These are phyloP conservation scores for Pleodorina starrii DNA, from an alignment of 139 green algal genomes.

Conservation along the genomic window DNA sequence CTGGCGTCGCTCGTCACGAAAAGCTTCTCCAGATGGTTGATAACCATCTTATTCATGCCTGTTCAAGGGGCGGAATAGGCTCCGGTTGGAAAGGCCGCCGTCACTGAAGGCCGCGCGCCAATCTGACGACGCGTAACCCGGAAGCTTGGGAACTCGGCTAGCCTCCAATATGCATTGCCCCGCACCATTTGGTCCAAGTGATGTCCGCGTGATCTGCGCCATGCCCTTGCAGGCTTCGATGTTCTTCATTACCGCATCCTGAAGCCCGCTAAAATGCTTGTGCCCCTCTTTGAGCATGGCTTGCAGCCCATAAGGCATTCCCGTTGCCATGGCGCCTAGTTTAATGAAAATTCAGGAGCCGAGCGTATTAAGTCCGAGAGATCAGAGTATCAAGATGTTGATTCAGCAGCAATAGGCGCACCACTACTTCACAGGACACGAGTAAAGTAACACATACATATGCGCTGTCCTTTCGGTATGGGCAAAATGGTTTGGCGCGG, in stretches of 20 bases:
- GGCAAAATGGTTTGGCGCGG: too few species aligned
- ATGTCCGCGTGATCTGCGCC: conserved; percentile 94
- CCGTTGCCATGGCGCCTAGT: conserved; percentile 37
- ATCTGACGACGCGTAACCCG: not conserved
- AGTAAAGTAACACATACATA: too few species aligned
- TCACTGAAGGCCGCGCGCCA: conserved; percentile 7
- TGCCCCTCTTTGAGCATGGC: conserved; percentile 98
- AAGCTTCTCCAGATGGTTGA: conserved; percentile 99
- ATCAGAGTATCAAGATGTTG: not conserved
- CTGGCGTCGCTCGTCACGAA: conserved; percentile 97
- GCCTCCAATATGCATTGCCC: not conserved
- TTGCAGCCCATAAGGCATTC: conserved; percentile 92
- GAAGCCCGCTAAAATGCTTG: conserved; percentile 94
- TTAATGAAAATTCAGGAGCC: not conserved
- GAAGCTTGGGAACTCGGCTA: not conserved
- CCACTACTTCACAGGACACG: too few species aligned
- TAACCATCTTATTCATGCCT: conserved; percentile 99
- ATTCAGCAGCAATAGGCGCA: too few species aligned
- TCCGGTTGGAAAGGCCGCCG: not conserved
- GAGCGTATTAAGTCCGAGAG: not conserved
- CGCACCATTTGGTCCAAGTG: conserved; percentile 95
- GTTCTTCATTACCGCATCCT: conserved; percentile 98
- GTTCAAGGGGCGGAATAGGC: not conserved
- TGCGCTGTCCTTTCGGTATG: too few species aligned
- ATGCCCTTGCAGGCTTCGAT: conserved; percentile 98